Evolutionary conservation across 768 basidiomycete species (phyloP), one percentile per base, ranked within the genome.

Genomic region (Fomitopsis pulvina): DNA sequence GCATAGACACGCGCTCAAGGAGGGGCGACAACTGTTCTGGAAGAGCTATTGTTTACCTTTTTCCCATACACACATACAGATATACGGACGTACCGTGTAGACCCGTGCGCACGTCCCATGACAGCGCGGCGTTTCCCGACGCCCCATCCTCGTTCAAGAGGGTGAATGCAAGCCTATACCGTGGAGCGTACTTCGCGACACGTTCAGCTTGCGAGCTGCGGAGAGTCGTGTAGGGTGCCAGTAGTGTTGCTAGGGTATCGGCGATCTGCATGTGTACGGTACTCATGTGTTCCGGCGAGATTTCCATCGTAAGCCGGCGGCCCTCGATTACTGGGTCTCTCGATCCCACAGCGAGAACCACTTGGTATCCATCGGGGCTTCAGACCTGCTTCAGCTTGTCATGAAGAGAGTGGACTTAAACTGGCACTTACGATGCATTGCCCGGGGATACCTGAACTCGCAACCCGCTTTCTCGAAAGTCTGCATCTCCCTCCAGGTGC

Each of bases 71-170:
- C n/a, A 30, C 16, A 48, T 38, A 18, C 24, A 30, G 28, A 27
- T 25, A 25, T 20, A 45, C n/a, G 12, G 8, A 38, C 85, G 58
- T 54, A 92, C 92, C 71, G 25, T 68, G 56, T 10, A 96, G 69
- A 8, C 81, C 82, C 18, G 65, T 55, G 42, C 79, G 66, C 12
- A 95, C 73, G 39, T 93, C 82, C 95, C 95, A 97, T 5, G 75
- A 70, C 26, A 72, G 52, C 16, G 83, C 74, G 22, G 74, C 71
- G 20, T 71, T 72, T 5, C 86, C 86, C 11, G 76, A 74, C 1
- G 85, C 70, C 3, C 87, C 79, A 62, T 98, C 88, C 68, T 98
- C 92, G 61, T 97, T 95, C 45, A 99, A 68, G 6, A 99, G 71
- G 12, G 87, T 89, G 69, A 98, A 96, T n/a, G 91, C 81, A 12